A percentile compares a stretch with the other conserved stretches of the same genome.
Evolutionary conservation across 768 basidiomycete genomes (phyloP).

Genomic region (Boletus pseudo-olivaceus): DNA sequence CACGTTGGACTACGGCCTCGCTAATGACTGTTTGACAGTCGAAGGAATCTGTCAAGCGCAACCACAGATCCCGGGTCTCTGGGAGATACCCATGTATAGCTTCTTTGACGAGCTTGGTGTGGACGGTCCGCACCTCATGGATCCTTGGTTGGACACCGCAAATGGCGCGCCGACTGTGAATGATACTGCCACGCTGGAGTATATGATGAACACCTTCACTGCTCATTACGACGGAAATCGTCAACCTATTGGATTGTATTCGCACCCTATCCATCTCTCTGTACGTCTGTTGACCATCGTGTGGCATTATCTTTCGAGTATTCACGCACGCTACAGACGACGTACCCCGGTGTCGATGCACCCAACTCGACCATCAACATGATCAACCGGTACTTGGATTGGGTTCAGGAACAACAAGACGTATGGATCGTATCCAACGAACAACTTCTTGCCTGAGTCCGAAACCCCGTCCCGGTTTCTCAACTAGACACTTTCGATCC

Average conservation of each 20-base stretch:
- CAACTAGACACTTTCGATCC: neutral
- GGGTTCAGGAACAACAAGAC: neutral
- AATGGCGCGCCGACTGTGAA: neutral
- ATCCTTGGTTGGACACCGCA: neutral
- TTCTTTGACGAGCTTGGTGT: neutral
- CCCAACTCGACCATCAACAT: neutral
- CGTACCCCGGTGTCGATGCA: neutral
- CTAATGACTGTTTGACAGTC: neutral
- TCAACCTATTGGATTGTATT: neutral
- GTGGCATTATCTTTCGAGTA: neutral
- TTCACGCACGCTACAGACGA: neutral
- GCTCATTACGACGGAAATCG: neutral
- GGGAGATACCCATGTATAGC: neutral
- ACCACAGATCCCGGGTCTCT: neutral
- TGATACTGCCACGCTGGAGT: neutral
- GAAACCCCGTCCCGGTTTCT: neutral
- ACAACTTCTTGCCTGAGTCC: neutral
- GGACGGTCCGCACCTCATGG: neutral
- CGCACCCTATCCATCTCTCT: neutral
- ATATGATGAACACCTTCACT: neutral
- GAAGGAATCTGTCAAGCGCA: neutral
- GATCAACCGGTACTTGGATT: neutral
- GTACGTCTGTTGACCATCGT: neutral
- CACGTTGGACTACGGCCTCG: slow-evolving; percentile 3
- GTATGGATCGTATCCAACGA: slow-evolving; percentile 3